phyloP scores from a whole-genome alignment of 2,329 filamentous ascomycete genomes.

The Harringtonia aguacate region DNA sequence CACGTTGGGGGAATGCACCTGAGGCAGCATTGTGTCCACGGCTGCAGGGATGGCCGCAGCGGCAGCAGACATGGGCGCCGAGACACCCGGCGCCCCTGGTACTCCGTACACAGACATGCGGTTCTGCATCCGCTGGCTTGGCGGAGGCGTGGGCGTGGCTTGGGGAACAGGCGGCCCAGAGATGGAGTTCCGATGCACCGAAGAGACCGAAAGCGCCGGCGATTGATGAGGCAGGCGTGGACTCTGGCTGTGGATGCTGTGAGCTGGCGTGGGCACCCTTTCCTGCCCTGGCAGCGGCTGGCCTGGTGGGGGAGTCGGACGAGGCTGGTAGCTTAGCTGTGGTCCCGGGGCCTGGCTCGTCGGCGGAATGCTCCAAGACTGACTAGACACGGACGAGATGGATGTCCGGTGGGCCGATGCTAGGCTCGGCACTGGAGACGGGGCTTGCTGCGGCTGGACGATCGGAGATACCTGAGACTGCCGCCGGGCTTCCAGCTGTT shows the following conservation, averaged over 20 bases:
- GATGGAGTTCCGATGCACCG: constrained; percentile 6
- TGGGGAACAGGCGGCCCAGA: neutral
- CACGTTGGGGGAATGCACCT: no score
- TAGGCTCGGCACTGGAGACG: neutral
- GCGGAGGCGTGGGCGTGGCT: neutral
- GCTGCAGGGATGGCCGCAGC: no score
- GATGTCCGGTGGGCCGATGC: constrained; percentile 2
- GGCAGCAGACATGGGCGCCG: no score
- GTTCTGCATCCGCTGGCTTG: neutral
- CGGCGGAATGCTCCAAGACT: neutral
- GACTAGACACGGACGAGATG: constrained; percentile 3
- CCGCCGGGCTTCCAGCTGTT: no score
- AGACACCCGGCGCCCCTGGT: neutral
- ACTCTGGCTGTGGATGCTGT: constrained; percentile 4
- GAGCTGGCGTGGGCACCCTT: neutral
- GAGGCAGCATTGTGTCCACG: no score
- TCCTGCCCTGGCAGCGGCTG: neutral
- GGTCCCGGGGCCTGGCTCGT: no score
- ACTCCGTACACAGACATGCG: neutral
- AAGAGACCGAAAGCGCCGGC: constrained; percentile 3
- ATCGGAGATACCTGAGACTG: neutral
- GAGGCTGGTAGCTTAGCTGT: no score
- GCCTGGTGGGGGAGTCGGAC: neutral
- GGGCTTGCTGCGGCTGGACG: neutral
- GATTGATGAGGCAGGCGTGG: constrained; percentile 6